These are phyloP conservation scores for Diplosphaera chodatii DNA, from an alignment of 139 green algal species.

Conservation along the genomic window DNA sequence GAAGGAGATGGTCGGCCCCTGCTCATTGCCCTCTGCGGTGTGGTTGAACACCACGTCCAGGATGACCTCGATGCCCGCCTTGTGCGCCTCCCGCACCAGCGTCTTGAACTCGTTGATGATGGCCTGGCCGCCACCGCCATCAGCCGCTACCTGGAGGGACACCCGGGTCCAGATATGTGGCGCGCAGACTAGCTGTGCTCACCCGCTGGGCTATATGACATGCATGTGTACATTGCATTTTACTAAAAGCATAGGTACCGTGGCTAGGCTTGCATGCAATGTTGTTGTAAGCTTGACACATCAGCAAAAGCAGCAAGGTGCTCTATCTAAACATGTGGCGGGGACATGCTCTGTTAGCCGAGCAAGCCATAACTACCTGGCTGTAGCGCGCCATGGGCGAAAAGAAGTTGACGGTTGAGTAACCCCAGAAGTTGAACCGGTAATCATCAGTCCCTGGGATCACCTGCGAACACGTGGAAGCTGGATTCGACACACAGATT, in stretches of 20 bases:
- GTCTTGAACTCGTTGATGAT: constrained; percentile 89
- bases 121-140: constrained; percentile 25
- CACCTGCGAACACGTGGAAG: constrained; percentile 12
- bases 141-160: constrained; percentile 18
- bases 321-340: too few species aligned
- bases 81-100: constrained; percentile 87
- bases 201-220: too few species aligned
- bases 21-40: constrained; percentile 94
- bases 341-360: too few species aligned
- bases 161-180: too few species aligned
- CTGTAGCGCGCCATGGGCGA: constrained; percentile 86
- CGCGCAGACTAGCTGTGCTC: too few species aligned
- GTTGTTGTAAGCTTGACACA: too few species aligned
- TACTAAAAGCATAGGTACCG: too few species aligned
- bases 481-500: too few species aligned
- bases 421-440: constrained; percentile 97
- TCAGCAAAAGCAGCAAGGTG: too few species aligned
- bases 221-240: too few species aligned
- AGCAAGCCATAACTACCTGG: too few species aligned
- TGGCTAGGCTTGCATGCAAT: too few species aligned
- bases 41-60: constrained; percentile 99
- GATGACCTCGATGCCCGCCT: constrained; percentile 93
- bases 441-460: constrained; percentile 36
- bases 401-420: constrained; percentile 94
- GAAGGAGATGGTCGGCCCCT: constrained; percentile 88